Evolutionary conservation across 129 eudicot genomes (phyloP), one percentile per base, ranked within the genome.

Genomic region (Oenanthe sinensis): DNA sequence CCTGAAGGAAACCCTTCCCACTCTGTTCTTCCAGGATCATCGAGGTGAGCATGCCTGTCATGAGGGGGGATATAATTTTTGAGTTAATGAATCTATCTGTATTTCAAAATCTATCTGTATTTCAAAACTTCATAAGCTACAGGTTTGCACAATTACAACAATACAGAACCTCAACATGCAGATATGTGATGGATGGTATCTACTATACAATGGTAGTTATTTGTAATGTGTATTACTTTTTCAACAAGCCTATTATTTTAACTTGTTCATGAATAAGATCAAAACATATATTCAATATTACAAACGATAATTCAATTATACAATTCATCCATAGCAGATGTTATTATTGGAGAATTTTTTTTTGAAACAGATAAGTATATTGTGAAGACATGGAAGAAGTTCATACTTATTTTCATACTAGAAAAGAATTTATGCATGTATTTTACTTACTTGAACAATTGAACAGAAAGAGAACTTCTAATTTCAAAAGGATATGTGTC

Each of bases 1-100:
- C 99, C 99, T 7, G 99, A 96, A 79, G 99, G 99, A 85, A 96
- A 96, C 68, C 96, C 99, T 87, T 96, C 99, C 99, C 97, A 96
- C 62, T 96, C 99, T 60, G 86, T 75, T 88, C 93, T 88, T 75
- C 99, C 99, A 42, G 99, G 99, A 80, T 96, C 99, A 86, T 96
- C 97, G 82, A 96, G 91, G 86, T 96, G 99, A 39, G 86, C 90
- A 84, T 96, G 99, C 82, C 99, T 94, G 83, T 76, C 54, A 36
- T 77, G 84, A 86, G 52, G 17, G 52, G 52, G 52, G 8, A 19
- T 12, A 22, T 55, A 22, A 19, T 55, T 8, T 22, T 28, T n/a
- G 2, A 28, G 46, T 49, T 16, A 49, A 55, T 22, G 63, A 22
- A 75, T 20, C 67, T 26, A 16, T 37, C 67, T n/a, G 54, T 24